Percentiles rank a stretch among this genome's conserved stretches.
Evolutionary conservation across 108 stramenopile species (phyloP).

Genomic region (Aurantiochytrium sp.): DNA sequence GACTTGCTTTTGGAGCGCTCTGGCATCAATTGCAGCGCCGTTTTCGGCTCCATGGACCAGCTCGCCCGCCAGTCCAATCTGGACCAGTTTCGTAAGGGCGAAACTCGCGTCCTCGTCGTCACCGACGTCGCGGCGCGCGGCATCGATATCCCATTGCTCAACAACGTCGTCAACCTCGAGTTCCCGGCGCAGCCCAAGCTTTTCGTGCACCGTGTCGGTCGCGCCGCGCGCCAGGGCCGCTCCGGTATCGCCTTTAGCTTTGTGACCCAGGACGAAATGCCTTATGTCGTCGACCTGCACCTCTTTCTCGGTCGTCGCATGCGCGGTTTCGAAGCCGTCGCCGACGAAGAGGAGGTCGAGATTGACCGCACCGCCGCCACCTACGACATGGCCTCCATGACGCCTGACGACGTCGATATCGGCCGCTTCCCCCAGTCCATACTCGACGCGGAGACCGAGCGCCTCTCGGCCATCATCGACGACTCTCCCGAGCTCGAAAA

Average conservation of each 20-base stretch:
- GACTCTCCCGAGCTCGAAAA: constrained; percentile 13
- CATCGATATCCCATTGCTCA: constrained; percentile 93
- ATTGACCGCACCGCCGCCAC: constrained; percentile 17
- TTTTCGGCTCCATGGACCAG: constrained; percentile 95
- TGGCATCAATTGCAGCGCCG: constrained; percentile 58
- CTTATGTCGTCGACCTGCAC: constrained; percentile 95
- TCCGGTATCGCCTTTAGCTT: constrained; percentile 82
- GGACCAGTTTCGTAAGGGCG: constrained; percentile 75
- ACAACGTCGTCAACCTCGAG: constrained; percentile 93
- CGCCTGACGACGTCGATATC: constrained; percentile 92
- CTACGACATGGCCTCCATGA: constrained; percentile 85
- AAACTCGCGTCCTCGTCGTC: constrained; percentile 76
- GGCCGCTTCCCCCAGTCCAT: constrained; percentile 86
- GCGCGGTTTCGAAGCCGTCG: constrained; percentile 43
- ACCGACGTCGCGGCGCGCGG: constrained; percentile 98
- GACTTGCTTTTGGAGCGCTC: constrained; percentile 64
- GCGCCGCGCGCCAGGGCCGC: constrained; percentile 84
- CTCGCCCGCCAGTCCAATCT: constrained; percentile 78
- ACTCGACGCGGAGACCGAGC: constrained; percentile 83
- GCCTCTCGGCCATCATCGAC: constrained; percentile 72
- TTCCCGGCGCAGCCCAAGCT: constrained; percentile 88
- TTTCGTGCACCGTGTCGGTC: constrained; percentile 90
- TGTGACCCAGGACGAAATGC: constrained; percentile 91
- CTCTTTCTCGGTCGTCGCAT: constrained; percentile 76
- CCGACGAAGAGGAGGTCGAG: constrained; percentile 34